Conservation (phyloP, 768 basidiomycete species). For the Auriscalpium microsporum region DNA sequence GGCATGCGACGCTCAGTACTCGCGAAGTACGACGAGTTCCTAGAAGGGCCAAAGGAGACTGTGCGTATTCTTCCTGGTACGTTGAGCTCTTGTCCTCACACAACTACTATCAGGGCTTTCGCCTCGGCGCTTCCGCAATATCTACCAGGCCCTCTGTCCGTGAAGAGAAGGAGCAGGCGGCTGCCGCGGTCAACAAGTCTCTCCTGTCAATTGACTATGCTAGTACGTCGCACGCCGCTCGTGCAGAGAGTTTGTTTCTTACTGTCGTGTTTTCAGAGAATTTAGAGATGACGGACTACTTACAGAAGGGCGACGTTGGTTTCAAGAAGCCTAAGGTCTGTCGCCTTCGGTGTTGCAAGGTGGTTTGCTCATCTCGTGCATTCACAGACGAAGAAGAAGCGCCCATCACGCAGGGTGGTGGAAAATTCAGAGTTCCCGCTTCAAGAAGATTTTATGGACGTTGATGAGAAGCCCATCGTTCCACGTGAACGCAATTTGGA, state of each 20-base stretch:
- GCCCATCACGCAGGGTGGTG: conserved; percentile 56
- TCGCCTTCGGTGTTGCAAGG: not conserved
- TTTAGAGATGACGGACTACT: conserved; percentile 75
- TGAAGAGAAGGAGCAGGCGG: conserved; percentile 38
- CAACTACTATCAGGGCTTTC: conserved; percentile 57
- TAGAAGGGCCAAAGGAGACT: conserved; percentile 64
- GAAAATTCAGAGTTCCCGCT: conserved; percentile 41
- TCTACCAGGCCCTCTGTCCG: conserved; percentile 30
- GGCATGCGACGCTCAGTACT: conserved; percentile 81
- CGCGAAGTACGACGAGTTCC: conserved; percentile 89
- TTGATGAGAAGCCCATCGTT: conserved; percentile 66
- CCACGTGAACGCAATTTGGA: conserved; percentile 68
- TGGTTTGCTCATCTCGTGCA: not conserved
- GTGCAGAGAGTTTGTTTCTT: conserved; percentile 4
- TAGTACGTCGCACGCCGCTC: conserved; percentile 45
- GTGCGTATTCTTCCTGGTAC: conserved; percentile 30
- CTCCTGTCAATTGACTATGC: conserved; percentile 82
- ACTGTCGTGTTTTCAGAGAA: conserved; percentile 50
- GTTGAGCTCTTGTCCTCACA: conserved; percentile 2
- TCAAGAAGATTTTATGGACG: conserved; percentile 57
- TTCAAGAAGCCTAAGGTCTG: conserved; percentile 91
- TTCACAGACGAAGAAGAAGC: conserved; percentile 86
- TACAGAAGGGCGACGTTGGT: conserved; percentile 84
- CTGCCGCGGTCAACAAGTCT: conserved; percentile 68
- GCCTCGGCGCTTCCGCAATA: conserved; percentile 58